These are phyloP conservation scores for Aleurites moluccanus DNA, from an alignment of 441 rosid species.

Conservation along the genomic window DNA sequence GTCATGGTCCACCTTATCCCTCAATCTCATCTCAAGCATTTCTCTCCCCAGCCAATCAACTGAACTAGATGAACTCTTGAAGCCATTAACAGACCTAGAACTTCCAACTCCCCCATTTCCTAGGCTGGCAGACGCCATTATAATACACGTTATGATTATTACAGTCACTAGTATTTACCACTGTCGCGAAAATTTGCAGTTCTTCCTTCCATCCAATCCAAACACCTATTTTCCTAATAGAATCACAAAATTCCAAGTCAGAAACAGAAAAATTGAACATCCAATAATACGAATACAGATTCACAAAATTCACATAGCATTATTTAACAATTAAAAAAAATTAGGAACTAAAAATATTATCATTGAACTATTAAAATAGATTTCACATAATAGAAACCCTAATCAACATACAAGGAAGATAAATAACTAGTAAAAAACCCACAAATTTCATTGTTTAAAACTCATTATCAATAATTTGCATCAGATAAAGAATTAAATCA, in stretches of 20 bases:
- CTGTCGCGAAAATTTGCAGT: conserved; percentile 31
- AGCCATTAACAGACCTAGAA: conserved; percentile 81
- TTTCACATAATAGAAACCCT: neutral
- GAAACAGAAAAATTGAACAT: conserved; percentile 13
- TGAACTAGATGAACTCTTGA: conserved; percentile 85
- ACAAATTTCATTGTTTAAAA: neutral
- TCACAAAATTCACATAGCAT: conserved; percentile 4
- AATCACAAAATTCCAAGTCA: conserved; percentile 28
- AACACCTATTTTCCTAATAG: conserved; percentile 45
- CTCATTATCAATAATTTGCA: neutral
- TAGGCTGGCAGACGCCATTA: conserved; percentile 82
- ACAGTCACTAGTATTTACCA: conserved; percentile 38
- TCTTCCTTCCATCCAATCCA: conserved; percentile 42
- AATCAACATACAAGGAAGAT: too few relatives aligned
- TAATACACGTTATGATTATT: conserved; percentile 23
- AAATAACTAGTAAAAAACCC: neutral
- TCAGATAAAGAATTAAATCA: neutral
- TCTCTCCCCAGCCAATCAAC: conserved; percentile 96
- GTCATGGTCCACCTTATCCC: conserved; percentile 74
- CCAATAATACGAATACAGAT: conserved; percentile 2
- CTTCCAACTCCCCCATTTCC: conserved; percentile 96
- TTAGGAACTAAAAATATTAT: neutral
- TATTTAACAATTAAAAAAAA: neutral
- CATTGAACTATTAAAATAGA: neutral
- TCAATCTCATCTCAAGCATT: conserved; percentile 86